phyloP scores from a whole-genome alignment of 495 filamentous ascomycete genomes.

The Penicillium arizonense region DNA sequence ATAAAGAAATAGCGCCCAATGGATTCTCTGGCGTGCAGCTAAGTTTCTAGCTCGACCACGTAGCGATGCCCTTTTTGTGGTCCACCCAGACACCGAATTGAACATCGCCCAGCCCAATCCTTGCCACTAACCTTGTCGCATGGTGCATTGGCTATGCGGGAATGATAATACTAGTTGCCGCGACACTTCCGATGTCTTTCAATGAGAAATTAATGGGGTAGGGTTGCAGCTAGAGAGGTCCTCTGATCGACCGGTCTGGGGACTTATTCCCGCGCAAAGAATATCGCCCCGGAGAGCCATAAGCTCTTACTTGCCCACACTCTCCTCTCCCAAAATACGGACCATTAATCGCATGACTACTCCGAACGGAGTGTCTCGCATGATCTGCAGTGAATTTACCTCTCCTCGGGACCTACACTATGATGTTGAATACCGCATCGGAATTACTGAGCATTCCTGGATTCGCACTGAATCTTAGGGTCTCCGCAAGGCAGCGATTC shows the following conservation, averaged over 20 bases:
- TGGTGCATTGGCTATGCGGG: conserved; percentile 5
- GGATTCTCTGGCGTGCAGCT: conserved; percentile 5
- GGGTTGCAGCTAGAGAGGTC: not conserved
- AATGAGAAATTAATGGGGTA: conserved; percentile 1
- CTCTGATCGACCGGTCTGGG: conserved; percentile 1
- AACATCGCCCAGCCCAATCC: conserved; percentile 13
- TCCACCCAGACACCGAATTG: conserved; percentile 5
- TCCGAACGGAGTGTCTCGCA: conserved; percentile 23
- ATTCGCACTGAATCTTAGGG: conserved; percentile 8
- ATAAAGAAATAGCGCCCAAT: conserved; percentile 13
- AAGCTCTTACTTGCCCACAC: not conserved
- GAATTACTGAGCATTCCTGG: conserved; percentile 8
- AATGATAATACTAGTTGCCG: conserved; percentile 1
- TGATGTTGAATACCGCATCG: conserved; percentile 11
- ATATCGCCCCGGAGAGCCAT: not conserved
- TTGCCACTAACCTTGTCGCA: conserved; percentile 22
- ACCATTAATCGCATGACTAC: conserved; percentile 22
- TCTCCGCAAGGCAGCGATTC: no score
- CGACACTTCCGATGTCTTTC: conserved; percentile 10
- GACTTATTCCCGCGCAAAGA: not conserved
- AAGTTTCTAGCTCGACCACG: conserved; percentile 7
- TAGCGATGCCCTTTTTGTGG: conserved; percentile 6
- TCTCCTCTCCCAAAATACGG: not conserved
- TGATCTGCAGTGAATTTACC: conserved; percentile 31
- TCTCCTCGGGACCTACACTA: conserved; percentile 28